Evolutionary conservation across 2,329 filamentous ascomycete species (phyloP).

Genomic region (Volutella citrinella): DNA sequence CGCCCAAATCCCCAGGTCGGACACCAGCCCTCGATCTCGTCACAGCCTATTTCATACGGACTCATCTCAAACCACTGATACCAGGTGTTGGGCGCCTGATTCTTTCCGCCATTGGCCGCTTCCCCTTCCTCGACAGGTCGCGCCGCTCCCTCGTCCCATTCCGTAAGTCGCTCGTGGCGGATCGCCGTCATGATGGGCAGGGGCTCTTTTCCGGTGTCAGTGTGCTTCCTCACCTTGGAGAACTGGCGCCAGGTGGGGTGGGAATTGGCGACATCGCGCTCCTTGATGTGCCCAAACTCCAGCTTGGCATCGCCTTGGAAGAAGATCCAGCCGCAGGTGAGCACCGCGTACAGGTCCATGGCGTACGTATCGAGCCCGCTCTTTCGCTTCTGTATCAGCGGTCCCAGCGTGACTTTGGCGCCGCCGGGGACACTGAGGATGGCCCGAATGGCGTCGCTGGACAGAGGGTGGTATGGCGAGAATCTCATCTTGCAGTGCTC

Average conservation of each 20-base stretch:
- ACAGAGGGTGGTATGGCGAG: constrained; percentile 9
- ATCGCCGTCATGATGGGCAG: constrained; percentile 10
- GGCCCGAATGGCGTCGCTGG: constrained; percentile 8
- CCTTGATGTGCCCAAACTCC: too few species aligned
- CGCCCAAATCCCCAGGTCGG: constrained; percentile 12
- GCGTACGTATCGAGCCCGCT: constrained; percentile 3
- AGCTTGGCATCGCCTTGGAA: constrained; percentile 10
- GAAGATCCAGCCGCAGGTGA: constrained; percentile 10
- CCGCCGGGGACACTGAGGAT: constrained; percentile 8
- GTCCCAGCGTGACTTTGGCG: constrained; percentile 6
- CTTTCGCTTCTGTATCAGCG: constrained; percentile 8
- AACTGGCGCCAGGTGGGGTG: constrained; percentile 7
- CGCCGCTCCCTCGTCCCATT: constrained; percentile 5
- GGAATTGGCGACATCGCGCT: too few species aligned
- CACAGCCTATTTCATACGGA: constrained; percentile 8
- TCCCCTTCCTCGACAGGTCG: constrained; percentile 5
- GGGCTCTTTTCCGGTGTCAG: constrained; percentile 4
- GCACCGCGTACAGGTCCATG: constrained; percentile 10
- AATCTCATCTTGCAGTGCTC: constrained; percentile 8
- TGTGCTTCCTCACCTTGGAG: constrained; percentile 6
- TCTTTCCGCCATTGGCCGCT: constrained; percentile 2
- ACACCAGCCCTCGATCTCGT: constrained; percentile 9
- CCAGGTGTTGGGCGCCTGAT: constrained; percentile 7
- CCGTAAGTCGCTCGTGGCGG: constrained; percentile 6
- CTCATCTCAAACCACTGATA: constrained; percentile 13